Evolutionary conservation across 2,329 filamentous ascomycete species (phyloP).

Genomic region (Penicillium sp.): DNA sequence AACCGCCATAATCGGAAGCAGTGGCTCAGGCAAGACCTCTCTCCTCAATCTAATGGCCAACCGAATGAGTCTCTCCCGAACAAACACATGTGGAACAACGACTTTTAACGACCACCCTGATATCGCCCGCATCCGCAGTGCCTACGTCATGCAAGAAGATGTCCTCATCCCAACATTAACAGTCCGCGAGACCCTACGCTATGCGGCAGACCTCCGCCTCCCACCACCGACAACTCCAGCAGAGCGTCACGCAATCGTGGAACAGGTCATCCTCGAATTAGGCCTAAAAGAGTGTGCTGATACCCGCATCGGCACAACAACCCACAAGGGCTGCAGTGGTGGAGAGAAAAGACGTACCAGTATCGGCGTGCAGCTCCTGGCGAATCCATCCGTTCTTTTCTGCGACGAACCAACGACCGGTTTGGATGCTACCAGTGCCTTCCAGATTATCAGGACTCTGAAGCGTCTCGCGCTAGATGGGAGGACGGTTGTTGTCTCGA

Average conservation of each 20-base stretch:
- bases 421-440: constrained; percentile 73
- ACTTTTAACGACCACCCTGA: constrained; percentile 61
- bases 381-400: constrained; percentile 74
- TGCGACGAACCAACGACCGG: constrained; percentile 74
- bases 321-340: constrained; percentile 72
- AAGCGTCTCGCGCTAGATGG: constrained; percentile 67
- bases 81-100: constrained; percentile 52
- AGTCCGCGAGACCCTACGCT: constrained; percentile 70
- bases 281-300: constrained; percentile 74
- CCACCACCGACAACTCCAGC: constrained; percentile 59
- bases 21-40: constrained; percentile 71
- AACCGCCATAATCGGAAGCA: constrained; percentile 73
- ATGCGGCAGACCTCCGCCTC: constrained; percentile 69
- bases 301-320: constrained; percentile 68
- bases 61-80: constrained; percentile 59
- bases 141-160: constrained; percentile 69
- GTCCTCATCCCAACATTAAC: constrained; percentile 70
- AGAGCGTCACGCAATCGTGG: constrained; percentile 64
- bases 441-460: constrained; percentile 68
- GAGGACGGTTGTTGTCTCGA: constrained; percentile 69
- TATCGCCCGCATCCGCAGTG: constrained; percentile 49
- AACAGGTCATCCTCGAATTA: constrained; percentile 73
- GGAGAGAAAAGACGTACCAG: constrained; percentile 75
- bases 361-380: constrained; percentile 74
- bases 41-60: constrained; percentile 70